phyloP scores from a whole-genome alignment of 2,329 filamentous ascomycete genomes.

The Calycina herbarum region DNA sequence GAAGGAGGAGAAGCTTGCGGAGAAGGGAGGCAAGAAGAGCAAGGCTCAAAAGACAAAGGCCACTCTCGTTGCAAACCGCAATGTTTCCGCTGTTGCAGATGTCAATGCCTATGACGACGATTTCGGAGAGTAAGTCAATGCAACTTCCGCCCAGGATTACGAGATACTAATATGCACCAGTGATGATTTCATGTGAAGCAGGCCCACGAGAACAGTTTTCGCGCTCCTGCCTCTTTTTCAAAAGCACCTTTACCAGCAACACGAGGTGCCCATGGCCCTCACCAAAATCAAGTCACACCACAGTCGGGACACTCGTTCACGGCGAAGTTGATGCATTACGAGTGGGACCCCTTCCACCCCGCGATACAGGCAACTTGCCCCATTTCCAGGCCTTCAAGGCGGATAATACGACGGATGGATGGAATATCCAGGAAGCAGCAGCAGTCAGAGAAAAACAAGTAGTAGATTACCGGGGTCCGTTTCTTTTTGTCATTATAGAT shows the following conservation, averaged over 20 bases:
- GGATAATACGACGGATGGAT: conserved; percentile 17
- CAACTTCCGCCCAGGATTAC: background rate
- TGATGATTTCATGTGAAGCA: conserved; percentile 71
- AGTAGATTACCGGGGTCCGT: background rate
- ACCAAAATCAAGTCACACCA: conserved; percentile 12
- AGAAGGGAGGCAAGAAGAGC: conserved; percentile 94
- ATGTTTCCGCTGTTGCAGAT: conserved; percentile 61
- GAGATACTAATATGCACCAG: conserved; percentile 42
- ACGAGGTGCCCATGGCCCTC: conserved; percentile 15
- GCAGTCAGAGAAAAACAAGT: background rate
- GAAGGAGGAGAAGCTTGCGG: conserved; percentile 94
- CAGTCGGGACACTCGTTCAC: conserved; percentile 13
- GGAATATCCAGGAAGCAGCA: background rate
- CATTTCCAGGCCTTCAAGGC: conserved; percentile 6
- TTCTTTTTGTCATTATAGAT: conserved; percentile 3
- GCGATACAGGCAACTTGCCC: conserved; percentile 16
- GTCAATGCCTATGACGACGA: conserved; percentile 79
- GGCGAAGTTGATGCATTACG: conserved; percentile 13
- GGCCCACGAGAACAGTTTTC: conserved; percentile 17
- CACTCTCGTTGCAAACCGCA: conserved; percentile 66
- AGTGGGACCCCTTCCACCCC: conserved; percentile 14
- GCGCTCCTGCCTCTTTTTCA: conserved; percentile 18
- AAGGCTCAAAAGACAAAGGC: conserved; percentile 97
- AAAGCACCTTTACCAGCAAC: conserved; percentile 14
- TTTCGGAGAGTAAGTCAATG: conserved; percentile 74